A percentile compares a stretch with the other conserved stretches of the same genome.
Evolutionary conservation across 768 basidiomycete species (phyloP).

Genomic region (Lactifluus hygrophoroides): DNA sequence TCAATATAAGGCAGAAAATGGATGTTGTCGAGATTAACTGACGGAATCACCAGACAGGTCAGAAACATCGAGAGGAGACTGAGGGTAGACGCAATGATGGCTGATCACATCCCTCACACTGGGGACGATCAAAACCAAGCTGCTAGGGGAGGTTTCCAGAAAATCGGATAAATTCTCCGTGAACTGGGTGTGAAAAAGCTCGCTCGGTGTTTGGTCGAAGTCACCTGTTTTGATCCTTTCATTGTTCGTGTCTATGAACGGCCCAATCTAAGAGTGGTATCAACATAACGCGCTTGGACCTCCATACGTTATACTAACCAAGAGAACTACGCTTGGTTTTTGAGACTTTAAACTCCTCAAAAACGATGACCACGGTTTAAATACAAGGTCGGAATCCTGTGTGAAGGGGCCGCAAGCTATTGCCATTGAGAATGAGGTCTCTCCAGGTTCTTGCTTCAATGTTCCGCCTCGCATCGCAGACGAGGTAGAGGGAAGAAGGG

Average conservation of each 20-base stretch:
- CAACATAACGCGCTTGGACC: background rate
- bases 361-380: constrained; percentile 59
- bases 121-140: constrained; percentile 71
- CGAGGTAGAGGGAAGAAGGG: constrained; percentile 38
- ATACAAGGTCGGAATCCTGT: constrained; percentile 64
- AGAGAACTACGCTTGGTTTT: constrained; percentile 68
- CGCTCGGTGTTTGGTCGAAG: constrained; percentile 49
- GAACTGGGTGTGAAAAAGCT: constrained; percentile 64
- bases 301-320: constrained; percentile 42
- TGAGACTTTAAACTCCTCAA: constrained; percentile 48
- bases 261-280: constrained; percentile 58
- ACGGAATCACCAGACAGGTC: constrained; percentile 46
- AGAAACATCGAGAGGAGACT: constrained; percentile 44
- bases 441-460: constrained; percentile 33
- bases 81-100: constrained; percentile 79
- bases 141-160: constrained; percentile 54
- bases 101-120: constrained; percentile 75
- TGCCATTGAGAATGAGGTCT: constrained; percentile 50
- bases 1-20: background rate
- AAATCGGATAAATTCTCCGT: constrained; percentile 46
- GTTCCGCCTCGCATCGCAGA: constrained; percentile 27
- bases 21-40: constrained; percentile 21
- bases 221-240: constrained; percentile 70
- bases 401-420: constrained; percentile 87
- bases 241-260: constrained; percentile 79